Base-by-base conservation (phyloP, 1,284 basidiomycete species). In the Ceratobasidium sp. region DNA sequence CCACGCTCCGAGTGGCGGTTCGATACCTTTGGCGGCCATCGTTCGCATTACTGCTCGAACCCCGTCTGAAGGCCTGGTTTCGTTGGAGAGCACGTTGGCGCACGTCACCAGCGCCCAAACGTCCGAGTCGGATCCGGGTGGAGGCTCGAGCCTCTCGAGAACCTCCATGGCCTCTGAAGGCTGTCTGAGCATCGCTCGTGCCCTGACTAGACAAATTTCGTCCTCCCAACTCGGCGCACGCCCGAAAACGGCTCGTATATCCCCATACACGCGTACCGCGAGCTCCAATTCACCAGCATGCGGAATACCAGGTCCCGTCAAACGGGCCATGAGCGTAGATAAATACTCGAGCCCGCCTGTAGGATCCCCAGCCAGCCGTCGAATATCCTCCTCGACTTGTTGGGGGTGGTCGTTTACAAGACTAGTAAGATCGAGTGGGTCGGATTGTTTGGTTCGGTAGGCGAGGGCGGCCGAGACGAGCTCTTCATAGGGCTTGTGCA, bases 1-100 rank as follows among this genome's bases (percentile, higher is more conserved):
- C 64, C 64, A 67, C 27, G 64, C 64, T 45, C 64, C 64, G 45
- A 29, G 64, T 2, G 60, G 64, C 3, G 50, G 64, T 15, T 67
- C 40, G 12, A 67, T 27, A 6, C 64, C 64, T 5, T 20, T 31
- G 7, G 29, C 40, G 20, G 64, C 64, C 64, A 67, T 67, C 27
- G 38, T 54, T 15, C 52, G 49, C 50, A 67, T 67, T 38, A 67
- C 34, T 13, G 17, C 29, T 17, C 64, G 49, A 25, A 67, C n/a
- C 38, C 47, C 50, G 40, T 67, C 64, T 20, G 45, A 8, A 15
- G 10, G 10, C 45, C n/a, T 7, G 4, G 40, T 38, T 17, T 31
- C 45, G 43, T n/a, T 25, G 3, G n/a, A 3, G 10, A 67, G 52
- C n/a, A 43, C 40, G 31, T 54, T 31, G n/a, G 64, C 64, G 34